Evolutionary conservation across 2,329 filamentous ascomycete genomes (phyloP).

Genomic region (Sporothrix globosa): DNA sequence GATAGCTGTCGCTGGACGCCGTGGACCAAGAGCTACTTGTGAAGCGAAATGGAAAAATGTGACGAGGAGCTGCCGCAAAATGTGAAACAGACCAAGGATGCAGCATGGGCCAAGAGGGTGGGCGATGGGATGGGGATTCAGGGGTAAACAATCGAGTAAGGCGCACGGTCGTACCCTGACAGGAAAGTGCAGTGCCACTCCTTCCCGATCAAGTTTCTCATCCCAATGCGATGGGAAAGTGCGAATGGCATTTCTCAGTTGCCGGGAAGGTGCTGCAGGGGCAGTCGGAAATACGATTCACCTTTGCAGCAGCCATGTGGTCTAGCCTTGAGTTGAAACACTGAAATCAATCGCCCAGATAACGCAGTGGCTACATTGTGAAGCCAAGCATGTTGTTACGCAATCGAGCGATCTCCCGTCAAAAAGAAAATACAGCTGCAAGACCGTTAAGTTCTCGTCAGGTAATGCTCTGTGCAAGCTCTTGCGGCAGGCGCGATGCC

Average conservation of each 20-base stretch:
- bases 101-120: background rate
- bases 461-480: background rate
- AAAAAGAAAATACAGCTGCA: background rate
- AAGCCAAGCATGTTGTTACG: background rate
- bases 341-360: background rate
- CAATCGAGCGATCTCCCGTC: background rate
- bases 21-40: background rate
- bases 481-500: background rate
- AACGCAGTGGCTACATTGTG: background rate
- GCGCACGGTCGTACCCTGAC: background rate
- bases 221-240: slow-evolving; percentile 10
- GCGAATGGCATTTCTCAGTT: background rate
- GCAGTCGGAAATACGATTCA: background rate
- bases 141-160: background rate
- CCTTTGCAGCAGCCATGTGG: background rate
- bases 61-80: background rate
- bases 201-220: slow-evolving; percentile 12
- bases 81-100: background rate
- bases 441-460: background rate
- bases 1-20: background rate
- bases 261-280: background rate
- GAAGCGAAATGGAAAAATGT: slow-evolving; percentile 1
- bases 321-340: background rate
- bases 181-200: slow-evolving; percentile 14
- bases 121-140: background rate